Evolutionary conservation across 768 basidiomycete genomes (phyloP).

Genomic region (Lepiota venenata): DNA sequence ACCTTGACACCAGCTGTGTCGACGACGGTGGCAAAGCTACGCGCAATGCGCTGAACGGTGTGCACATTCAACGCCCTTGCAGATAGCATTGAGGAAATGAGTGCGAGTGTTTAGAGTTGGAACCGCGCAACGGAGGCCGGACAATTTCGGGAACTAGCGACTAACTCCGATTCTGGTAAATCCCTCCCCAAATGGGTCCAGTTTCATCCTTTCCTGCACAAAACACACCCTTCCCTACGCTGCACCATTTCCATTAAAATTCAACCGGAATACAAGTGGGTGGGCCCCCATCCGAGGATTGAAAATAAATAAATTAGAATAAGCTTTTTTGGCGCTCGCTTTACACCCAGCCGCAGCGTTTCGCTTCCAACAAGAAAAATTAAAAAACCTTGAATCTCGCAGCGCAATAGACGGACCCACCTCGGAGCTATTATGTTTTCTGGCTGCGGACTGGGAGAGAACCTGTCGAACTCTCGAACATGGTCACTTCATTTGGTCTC

Average conservation of each 20-base stretch:
- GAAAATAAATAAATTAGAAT: not conserved
- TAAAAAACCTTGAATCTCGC: no score
- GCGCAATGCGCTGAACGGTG: slow-evolving; percentile 52
- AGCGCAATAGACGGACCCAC: no score
- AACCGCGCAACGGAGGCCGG: not conserved
- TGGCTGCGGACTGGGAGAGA: no score
- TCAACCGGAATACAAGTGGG: no score
- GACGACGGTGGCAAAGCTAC: slow-evolving; percentile 77
- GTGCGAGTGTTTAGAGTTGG: slow-evolving; percentile 13
- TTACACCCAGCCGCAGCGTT: no score
- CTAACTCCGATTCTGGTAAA: slow-evolving; percentile 9
- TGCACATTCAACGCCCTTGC: slow-evolving; percentile 56
- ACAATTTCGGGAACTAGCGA: slow-evolving; percentile 13
- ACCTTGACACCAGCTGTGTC: slow-evolving; percentile 83
- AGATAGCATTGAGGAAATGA: slow-evolving; percentile 52
- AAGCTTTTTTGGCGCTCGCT: no score
- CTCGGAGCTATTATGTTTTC: no score
- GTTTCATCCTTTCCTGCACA: not conserved
- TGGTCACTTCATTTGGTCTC: no score
- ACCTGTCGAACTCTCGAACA: no score
- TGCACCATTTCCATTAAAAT: no score
- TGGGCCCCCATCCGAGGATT: not conserved
- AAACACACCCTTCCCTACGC: no score
- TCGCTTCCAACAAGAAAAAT: no score
- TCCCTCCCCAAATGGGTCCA: slow-evolving; percentile 1